Conservation (phyloP, 495 filamentous ascomycete genomes). For the Penicillium lividum region DNA sequence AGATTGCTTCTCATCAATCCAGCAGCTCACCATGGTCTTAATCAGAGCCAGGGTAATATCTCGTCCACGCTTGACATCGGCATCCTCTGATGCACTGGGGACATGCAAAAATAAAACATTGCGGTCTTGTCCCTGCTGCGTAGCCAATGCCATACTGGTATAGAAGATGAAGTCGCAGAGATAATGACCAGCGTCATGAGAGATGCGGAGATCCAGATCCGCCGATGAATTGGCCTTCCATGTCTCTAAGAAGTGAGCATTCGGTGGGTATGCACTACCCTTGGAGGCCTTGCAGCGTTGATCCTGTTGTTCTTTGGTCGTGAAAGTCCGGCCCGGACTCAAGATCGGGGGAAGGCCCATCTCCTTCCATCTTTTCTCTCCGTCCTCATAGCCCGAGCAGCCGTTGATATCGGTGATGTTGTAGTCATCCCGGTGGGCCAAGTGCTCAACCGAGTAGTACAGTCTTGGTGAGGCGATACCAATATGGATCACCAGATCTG, state of each 20-base stretch:
- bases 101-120: conserved; percentile 80
- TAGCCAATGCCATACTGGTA: conserved; percentile 62
- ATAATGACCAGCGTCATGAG: conserved; percentile 76
- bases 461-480: conserved; percentile 73
- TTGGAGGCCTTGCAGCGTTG: neutral
- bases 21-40: conserved; percentile 60
- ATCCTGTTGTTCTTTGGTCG: neutral
- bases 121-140: conserved; percentile 48
- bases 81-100: conserved; percentile 58
- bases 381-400: conserved; percentile 52
- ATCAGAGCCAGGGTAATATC: conserved; percentile 70
- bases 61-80: conserved; percentile 58
- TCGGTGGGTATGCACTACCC: conserved; percentile 31
- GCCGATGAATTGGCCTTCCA: conserved; percentile 36
- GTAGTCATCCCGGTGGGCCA: conserved; percentile 77
- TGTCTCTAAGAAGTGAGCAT: conserved; percentile 34
- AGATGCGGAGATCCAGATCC: conserved; percentile 60
- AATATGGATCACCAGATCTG: conserved; percentile 74
- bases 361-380: conserved; percentile 48
- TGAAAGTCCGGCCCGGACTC: conserved; percentile 27
- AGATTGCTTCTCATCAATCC: conserved; percentile 31
- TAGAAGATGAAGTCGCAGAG: conserved; percentile 89
- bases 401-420: conserved; percentile 67
- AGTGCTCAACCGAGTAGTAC: conserved; percentile 69
- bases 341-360: conserved; percentile 40